These are phyloP conservation scores for Podaxis carcinomalis DNA, from an alignment of 768 basidiomycete species.

Conservation along the genomic window DNA sequence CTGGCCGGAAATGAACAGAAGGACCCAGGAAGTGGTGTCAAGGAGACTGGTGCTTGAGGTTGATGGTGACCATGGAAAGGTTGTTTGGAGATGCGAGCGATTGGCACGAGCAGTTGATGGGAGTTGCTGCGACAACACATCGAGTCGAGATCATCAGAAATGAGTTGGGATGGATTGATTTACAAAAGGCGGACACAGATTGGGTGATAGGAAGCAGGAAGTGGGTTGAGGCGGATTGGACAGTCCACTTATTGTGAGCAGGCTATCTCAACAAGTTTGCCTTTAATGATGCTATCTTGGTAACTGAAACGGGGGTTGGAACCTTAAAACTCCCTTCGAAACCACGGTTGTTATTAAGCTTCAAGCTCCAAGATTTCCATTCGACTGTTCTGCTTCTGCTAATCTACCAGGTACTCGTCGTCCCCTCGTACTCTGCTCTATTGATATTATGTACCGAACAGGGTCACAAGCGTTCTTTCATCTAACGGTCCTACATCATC, in stretches of 20 bases:
- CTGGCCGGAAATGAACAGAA: not conserved
- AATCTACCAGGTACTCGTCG: no score
- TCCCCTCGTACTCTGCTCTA: no score
- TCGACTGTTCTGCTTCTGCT: no score
- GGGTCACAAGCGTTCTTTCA: no score
- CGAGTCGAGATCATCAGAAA: not conserved
- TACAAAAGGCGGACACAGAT: not conserved
- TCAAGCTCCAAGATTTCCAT: no score
- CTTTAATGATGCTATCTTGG: no score
- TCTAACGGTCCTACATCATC: no score
- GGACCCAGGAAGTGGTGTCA: not conserved
- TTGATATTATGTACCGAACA: no score
- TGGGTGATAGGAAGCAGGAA: not conserved
- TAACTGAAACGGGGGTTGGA: no score
- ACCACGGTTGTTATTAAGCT: no score
- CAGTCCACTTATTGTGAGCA: not conserved
- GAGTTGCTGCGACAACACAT: not conserved
- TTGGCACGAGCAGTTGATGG: not conserved
- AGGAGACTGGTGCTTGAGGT: not conserved
- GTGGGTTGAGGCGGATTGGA: not conserved
- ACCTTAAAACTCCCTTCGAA: no score
- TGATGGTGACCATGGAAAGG: not conserved
- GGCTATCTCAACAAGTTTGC: no score
- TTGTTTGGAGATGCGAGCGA: not conserved
- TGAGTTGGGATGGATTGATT: not conserved